Percentiles rank a stretch among this genome's conserved stretches.
phyloP scores from a whole-genome alignment of 2,329 filamentous ascomycete species.

The Phialophora macrospora region DNA sequence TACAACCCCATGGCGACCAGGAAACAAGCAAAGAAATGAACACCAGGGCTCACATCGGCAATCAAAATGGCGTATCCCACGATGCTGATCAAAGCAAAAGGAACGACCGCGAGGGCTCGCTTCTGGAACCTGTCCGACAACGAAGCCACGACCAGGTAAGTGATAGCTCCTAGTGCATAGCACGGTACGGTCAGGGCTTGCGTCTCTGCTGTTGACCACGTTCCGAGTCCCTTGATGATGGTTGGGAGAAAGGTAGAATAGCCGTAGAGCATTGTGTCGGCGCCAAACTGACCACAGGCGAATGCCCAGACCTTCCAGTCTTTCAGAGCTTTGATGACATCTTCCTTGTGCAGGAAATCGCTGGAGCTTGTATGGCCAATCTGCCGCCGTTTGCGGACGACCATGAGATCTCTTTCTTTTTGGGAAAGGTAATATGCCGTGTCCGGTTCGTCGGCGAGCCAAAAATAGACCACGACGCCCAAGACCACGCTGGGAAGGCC shows the following conservation, averaged over 20 bases:
- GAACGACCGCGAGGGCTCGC: slow-evolving; percentile 67
- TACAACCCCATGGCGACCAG: slow-evolving; percentile 77
- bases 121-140: slow-evolving; percentile 70
- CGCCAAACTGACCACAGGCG: slow-evolving; percentile 71
- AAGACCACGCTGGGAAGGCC: slow-evolving; percentile 54
- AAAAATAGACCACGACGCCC: slow-evolving; percentile 50
- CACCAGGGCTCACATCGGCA: slow-evolving; percentile 62
- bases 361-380: slow-evolving; percentile 56
- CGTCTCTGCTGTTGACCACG: slow-evolving; percentile 67
- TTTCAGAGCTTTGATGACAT: slow-evolving; percentile 68
- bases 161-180: slow-evolving; percentile 72
- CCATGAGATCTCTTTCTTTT: slow-evolving; percentile 60
- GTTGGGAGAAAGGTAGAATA: slow-evolving; percentile 79
- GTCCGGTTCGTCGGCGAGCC: slow-evolving; percentile 54
- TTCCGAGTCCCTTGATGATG: slow-evolving; percentile 72
- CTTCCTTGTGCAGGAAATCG: slow-evolving; percentile 62
- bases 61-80: slow-evolving; percentile 72
- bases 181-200: slow-evolving; percentile 80
- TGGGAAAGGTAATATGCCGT: slow-evolving; percentile 51
- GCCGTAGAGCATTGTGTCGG: slow-evolving; percentile 77
- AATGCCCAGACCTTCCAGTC: slow-evolving; percentile 81
- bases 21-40: slow-evolving; percentile 77
- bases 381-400: slow-evolving; percentile 56
- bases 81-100: slow-evolving; percentile 67
- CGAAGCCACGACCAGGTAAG: slow-evolving; percentile 69